Conservation (phyloP, 177 flowering plant genomes). For the Vitis hybrid region DNA sequence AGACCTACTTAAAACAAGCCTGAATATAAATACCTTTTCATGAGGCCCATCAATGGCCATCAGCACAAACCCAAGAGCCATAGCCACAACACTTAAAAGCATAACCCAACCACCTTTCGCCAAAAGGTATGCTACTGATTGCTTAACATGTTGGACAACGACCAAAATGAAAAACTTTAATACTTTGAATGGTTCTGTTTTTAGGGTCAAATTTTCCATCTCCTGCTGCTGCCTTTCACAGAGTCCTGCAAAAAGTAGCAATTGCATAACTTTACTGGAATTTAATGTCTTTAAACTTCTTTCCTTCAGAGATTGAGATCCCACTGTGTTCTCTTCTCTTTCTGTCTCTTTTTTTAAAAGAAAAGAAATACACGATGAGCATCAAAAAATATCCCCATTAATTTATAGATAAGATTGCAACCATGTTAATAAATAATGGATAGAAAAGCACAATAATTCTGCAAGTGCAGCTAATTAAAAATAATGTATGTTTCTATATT, state of each 20-base stretch:
- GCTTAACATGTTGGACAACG: constrained; percentile 46
- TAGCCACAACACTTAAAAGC: constrained; percentile 37
- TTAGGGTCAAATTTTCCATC: constrained; percentile 65
- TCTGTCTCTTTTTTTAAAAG: too few relatives aligned
- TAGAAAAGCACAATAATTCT: too few relatives aligned
- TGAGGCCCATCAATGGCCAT: constrained; percentile 73
- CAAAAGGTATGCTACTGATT: constrained; percentile 53
- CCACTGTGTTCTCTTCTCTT: neutral
- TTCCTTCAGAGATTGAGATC: neutral
- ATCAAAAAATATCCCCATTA: too few relatives aligned
- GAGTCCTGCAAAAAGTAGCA: constrained; percentile 47
- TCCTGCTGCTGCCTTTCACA: constrained; percentile 59
- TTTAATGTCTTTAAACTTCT: neutral
- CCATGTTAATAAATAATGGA: too few relatives aligned
- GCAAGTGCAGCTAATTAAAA: too few relatives aligned
- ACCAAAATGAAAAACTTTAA: constrained; percentile 71
- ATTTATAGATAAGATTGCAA: too few relatives aligned
- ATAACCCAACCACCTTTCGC: constrained; percentile 70
- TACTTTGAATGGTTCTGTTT: constrained; percentile 68
- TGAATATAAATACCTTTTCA: constrained; percentile 61
- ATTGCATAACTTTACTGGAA: constrained; percentile 6
- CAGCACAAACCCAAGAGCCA: constrained; percentile 43
- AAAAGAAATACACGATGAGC: too few relatives aligned
- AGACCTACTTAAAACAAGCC: neutral
- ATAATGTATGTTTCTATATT: too few relatives aligned